Base-by-base conservation (phyloP, 306 rosid genomes). In the barrel medic (Medicago truncatula) region DNA sequence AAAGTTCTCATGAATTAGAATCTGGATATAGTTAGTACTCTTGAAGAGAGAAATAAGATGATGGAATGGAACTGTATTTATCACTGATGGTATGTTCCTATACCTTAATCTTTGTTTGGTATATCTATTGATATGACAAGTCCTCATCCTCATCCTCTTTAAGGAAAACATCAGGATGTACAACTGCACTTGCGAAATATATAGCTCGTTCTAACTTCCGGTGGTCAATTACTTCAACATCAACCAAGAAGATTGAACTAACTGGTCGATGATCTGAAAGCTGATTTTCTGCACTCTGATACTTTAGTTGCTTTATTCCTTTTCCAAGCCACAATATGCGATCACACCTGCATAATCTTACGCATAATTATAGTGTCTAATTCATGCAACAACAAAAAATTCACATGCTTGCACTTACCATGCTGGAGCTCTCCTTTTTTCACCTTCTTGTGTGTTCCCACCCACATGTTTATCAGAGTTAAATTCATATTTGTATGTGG, bases 381-480 rank as follows among this genome's bases (percentile, higher is more conserved):
- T 57, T 25, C 7, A 43, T 41, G 58, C n/a, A 44, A 1, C 3
- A 13, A 46, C 16, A 46, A 46, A 46, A 46, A 6, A 46, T 46
- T 46, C 52, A 52, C 10, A 67, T 25, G 47, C 15, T 74, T 57
- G 68, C 15, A 72, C 87, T 84, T 70, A 95, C 97, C 97, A 95
- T 9, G 98, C 98, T 44, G 98, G 98, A 50, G 97, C 88, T 83
- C 98, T 86, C 78, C 74, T 94, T 89, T 90, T 92, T 74, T 86
- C 97, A 15, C 91, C 89, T 67, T 93, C 97, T 79, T 83, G 90
- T 23, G 83, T 87, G 79, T 75, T 67, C 81, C 85, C 93, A 8
- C 98, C 96, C 3, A 83, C 61, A 66, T 90, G 92, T 84, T 70
- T 85, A 49, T 87, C 84, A 8, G 93, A 82, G 75, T 90, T 80